These are phyloP conservation scores for Elaeagnus macrophylla DNA, from an alignment of 306 rosid species.

Conservation along the genomic window DNA sequence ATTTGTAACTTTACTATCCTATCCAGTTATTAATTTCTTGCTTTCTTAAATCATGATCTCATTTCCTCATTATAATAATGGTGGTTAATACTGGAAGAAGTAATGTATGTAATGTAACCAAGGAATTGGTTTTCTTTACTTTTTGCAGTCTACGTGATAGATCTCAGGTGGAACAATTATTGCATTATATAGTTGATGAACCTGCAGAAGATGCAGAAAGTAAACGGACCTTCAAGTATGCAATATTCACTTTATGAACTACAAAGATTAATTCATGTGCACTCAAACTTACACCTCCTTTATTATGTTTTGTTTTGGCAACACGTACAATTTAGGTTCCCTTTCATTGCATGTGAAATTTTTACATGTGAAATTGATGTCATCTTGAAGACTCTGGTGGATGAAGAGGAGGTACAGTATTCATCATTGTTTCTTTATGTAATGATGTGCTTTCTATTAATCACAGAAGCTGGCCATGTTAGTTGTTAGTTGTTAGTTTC, in stretches of 20 bases:
- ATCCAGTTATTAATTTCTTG: slow-evolving; percentile 1
- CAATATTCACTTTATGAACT: slow-evolving; percentile 14
- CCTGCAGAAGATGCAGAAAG: slow-evolving; percentile 86
- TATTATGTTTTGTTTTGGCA: slow-evolving; percentile 15
- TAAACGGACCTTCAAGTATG: slow-evolving; percentile 89
- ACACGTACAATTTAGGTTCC: slow-evolving; percentile 55
- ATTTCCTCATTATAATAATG: background rate
- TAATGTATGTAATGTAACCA: background rate
- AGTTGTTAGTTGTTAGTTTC: background rate
- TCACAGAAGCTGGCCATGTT: slow-evolving; percentile 4
- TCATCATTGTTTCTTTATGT: slow-evolving; percentile 6
- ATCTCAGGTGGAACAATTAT: slow-evolving; percentile 85
- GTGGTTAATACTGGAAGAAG: background rate
- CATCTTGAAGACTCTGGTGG: slow-evolving; percentile 92
- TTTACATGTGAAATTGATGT: slow-evolving; percentile 98
- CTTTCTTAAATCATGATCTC: background rate
- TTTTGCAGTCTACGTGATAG: slow-evolving; percentile 71
- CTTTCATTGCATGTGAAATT: slow-evolving; percentile 91
- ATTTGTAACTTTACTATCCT: slow-evolving; percentile 46
- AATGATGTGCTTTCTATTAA: background rate
- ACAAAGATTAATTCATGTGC: slow-evolving; percentile 8
- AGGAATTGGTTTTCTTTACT: background rate
- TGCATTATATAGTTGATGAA: slow-evolving; percentile 75
- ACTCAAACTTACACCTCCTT: slow-evolving; percentile 2
- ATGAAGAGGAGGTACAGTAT: slow-evolving; percentile 78